A percentile compares a stretch with the other conserved stretches of the same genome.
phyloP scores from a whole-genome alignment of 305 asterid species.

The Fraxinus baroniana region DNA sequence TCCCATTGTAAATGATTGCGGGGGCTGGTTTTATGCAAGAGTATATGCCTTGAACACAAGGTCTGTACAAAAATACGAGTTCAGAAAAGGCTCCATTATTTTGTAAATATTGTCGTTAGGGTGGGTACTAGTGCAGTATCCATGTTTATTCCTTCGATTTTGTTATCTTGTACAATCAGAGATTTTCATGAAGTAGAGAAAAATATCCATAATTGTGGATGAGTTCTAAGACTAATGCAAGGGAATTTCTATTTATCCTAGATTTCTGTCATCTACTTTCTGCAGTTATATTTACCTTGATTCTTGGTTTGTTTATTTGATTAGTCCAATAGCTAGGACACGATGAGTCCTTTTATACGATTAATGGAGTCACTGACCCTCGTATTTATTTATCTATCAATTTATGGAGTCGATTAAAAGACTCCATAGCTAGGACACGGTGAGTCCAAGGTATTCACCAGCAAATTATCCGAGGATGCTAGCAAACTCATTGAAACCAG shows the following conservation, averaged over 20 bases:
- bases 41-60: conserved; percentile 19
- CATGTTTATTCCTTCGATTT: conserved; percentile 37
- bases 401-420: not conserved
- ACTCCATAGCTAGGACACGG: conserved; percentile 2
- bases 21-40: conserved; percentile 15
- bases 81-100: conserved; percentile 16
- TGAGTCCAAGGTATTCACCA: conserved; percentile 39
- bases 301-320: not conserved
- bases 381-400: not conserved
- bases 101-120: conserved; percentile 39
- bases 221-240: not conserved
- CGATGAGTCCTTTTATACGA: not conserved
- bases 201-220: not conserved
- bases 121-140: conserved; percentile 4
- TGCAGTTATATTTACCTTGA: not conserved
- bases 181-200: conserved; percentile 8
- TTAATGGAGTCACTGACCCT: not conserved
- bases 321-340: no score
- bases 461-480: conserved; percentile 46
- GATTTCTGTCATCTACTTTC: not conserved
- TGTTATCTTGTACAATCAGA: conserved; percentile 28
- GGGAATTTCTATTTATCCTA: not conserved
- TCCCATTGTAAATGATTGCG: conserved; percentile 22
- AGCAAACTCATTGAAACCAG: conserved; percentile 38
- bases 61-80: conserved; percentile 25